Conservation (phyloP, 179 eudicot species). For the Actinidia arguta region DNA sequence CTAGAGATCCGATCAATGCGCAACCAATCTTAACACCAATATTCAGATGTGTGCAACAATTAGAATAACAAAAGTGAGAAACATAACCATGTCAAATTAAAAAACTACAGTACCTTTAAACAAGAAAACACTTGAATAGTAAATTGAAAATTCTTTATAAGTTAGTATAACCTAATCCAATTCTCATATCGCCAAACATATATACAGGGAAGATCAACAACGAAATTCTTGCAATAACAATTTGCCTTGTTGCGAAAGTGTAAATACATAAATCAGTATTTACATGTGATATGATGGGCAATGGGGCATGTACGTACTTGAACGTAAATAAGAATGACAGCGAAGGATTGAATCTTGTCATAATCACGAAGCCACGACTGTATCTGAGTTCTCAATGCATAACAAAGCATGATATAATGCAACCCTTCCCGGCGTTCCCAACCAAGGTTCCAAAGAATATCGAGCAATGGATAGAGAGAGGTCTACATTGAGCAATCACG, state of each 20-base stretch:
- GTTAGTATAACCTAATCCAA: not conserved
- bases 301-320: constrained; percentile 41
- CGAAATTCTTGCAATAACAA: too few relatives aligned
- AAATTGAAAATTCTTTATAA: not conserved
- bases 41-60: not conserved
- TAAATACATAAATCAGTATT: not conserved
- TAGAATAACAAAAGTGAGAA: not conserved
- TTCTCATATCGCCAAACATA: not conserved
- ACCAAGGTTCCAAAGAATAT: too few relatives aligned
- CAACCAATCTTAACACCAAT: constrained; percentile 65
- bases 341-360: constrained; percentile 70
- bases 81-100: not conserved
- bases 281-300: not conserved
- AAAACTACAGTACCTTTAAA: not conserved
- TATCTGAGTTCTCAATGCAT: constrained; percentile 52
- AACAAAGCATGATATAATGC: constrained; percentile 69
- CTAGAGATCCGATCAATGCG: constrained; percentile 86
- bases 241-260: not conserved
- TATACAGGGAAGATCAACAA: not conserved
- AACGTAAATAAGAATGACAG: constrained; percentile 68
- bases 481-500: too few relatives aligned
- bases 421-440: too few relatives aligned
- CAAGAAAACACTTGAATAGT: too few relatives aligned
- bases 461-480: too few relatives aligned
- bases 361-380: constrained; percentile 86